Conservation (phyloP, 257 asterid genomes). For the Jaltomata sinuosa region DNA sequence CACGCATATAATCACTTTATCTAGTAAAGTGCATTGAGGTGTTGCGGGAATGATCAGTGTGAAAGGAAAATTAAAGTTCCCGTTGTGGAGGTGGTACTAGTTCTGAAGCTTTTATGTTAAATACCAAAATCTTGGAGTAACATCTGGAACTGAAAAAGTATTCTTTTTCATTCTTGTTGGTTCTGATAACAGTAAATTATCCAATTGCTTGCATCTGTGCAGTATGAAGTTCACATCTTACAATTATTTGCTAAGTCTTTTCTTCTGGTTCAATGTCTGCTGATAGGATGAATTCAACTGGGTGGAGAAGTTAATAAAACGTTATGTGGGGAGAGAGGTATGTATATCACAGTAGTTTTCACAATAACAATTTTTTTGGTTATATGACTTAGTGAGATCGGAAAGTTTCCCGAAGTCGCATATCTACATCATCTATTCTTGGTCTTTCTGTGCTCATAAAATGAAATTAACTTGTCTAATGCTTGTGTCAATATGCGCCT, state of each 20-base stretch:
- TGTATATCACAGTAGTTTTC: not conserved
- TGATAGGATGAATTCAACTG: conserved; percentile 78
- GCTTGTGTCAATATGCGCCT: not conserved
- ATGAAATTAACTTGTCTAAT: not conserved
- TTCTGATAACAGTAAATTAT: not conserved
- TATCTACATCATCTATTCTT: not conserved
- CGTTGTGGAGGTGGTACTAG: not conserved
- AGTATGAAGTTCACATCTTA: not conserved
- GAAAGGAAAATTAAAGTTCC: not conserved
- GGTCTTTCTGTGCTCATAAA: not conserved
- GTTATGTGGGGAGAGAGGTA: conserved; percentile 92
- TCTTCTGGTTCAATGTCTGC: not conserved
- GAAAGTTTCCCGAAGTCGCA: not conserved
- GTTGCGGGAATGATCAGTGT: not conserved
- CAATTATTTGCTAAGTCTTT: not conserved
- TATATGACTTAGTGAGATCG: not conserved
- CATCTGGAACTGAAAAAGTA: not conserved
- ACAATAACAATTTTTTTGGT: not conserved
- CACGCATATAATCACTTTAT: not conserved
- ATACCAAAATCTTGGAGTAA: not conserved
- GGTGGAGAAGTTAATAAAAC: conserved; percentile 53
- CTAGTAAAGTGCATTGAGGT: not conserved
- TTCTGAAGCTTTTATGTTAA: not conserved
- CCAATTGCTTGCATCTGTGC: not conserved
- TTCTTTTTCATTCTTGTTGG: not conserved